Conservation (phyloP, 2,329 filamentous ascomycete genomes). For the Hypoxylon rubiginosum region DNA sequence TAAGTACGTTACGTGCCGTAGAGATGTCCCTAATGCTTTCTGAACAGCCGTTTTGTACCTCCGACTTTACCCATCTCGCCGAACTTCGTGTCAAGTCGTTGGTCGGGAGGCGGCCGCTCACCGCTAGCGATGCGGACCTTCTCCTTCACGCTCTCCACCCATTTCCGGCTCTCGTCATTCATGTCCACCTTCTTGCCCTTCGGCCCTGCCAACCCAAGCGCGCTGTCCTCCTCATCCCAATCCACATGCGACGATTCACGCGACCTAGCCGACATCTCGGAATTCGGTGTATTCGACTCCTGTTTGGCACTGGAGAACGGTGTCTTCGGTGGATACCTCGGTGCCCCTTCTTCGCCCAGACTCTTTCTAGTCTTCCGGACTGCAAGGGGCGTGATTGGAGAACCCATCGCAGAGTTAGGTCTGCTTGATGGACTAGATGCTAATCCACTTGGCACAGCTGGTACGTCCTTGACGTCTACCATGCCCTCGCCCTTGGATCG, state of each 20-base stretch:
- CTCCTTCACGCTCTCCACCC: conserved; percentile 87
- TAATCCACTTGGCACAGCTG: conserved; percentile 50
- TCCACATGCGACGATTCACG: conserved; percentile 67
- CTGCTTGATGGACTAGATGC: conserved; percentile 60
- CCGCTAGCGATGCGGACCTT: conserved; percentile 80
- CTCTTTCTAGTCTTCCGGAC: conserved; percentile 68
- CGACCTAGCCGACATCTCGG: conserved; percentile 61
- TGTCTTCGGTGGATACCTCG: conserved; percentile 60
- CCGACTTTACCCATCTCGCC: conserved; percentile 80
- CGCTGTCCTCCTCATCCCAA: conserved; percentile 71
- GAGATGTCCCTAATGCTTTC: conserved; percentile 58
- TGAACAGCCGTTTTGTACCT: conserved; percentile 78
- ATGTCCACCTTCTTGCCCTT: conserved; percentile 73
- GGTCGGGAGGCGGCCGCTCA: conserved; percentile 58
- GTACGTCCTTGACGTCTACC: conserved; percentile 70
- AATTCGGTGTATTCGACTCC: conserved; percentile 58
- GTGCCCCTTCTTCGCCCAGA: conserved; percentile 54
- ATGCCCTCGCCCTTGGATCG: conserved; percentile 67
- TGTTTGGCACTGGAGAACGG: conserved; percentile 54
- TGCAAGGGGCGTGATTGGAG: conserved; percentile 62
- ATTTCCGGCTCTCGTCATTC: conserved; percentile 80
- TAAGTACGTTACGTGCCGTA: conserved; percentile 40
- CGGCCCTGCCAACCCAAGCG: conserved; percentile 79
- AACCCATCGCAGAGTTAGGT: conserved; percentile 57
- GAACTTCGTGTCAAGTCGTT: conserved; percentile 62